Evolutionary conservation across 495 filamentous ascomycete genomes (phyloP).

Genomic region (Penicillium lividum): DNA sequence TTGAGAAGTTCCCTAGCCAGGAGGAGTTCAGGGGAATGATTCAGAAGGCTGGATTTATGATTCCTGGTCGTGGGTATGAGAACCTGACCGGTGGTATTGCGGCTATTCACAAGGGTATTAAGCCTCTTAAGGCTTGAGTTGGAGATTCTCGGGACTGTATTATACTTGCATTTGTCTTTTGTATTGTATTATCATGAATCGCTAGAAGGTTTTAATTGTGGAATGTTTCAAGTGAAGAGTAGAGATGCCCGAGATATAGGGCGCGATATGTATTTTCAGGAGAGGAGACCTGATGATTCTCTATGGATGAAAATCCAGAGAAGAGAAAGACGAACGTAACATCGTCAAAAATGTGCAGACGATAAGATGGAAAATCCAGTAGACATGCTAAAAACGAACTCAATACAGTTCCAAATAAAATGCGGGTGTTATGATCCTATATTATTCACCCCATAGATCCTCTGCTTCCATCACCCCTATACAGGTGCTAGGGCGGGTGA

Average conservation of each 20-base stretch:
- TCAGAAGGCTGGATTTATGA: slow-evolving; percentile 79
- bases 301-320: background rate
- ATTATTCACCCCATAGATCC: slow-evolving; percentile 33
- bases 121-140: slow-evolving; percentile 57
- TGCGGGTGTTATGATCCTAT: background rate
- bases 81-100: slow-evolving; percentile 90
- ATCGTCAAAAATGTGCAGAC: slow-evolving; percentile 22
- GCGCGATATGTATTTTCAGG: background rate
- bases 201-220: background rate
- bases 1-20: slow-evolving; percentile 89
- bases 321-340: slow-evolving; percentile 18
- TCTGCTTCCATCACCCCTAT: slow-evolving; percentile 41
- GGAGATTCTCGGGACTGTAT: slow-evolving; percentile 8
- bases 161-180: slow-evolving; percentile 13
- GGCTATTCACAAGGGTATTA: slow-evolving; percentile 94
- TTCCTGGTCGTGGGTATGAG: slow-evolving; percentile 80
- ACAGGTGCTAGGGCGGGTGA: slow-evolving; percentile 21
- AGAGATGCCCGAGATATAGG: background rate
- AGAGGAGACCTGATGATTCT: background rate
- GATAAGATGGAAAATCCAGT: slow-evolving; percentile 10
- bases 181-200: slow-evolving; percentile 10
- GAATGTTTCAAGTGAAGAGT: background rate
- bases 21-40: slow-evolving; percentile 85
- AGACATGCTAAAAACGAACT: slow-evolving; percentile 12
- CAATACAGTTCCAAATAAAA: background rate